Percentiles rank a stretch among this genome's conserved stretches.
These are phyloP conservation scores for Starmerella scarabaei DNA, from an alignment of 805 yeast species.

Conservation along the genomic window DNA sequence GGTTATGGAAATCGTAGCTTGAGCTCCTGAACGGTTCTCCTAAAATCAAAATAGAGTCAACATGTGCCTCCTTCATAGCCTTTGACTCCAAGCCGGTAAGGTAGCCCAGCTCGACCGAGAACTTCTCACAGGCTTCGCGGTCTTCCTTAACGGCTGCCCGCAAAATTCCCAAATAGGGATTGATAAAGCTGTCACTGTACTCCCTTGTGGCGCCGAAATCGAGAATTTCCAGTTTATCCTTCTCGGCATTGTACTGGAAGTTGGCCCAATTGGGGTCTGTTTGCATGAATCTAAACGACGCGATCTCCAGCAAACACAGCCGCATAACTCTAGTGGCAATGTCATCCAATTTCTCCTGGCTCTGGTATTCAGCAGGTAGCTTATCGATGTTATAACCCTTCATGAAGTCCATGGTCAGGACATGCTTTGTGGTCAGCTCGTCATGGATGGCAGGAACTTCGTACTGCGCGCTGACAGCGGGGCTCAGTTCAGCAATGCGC, in stretches of 20 bases:
- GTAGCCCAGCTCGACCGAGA: conserved; percentile 67
- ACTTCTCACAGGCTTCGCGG: conserved; percentile 46
- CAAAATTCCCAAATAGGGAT: conserved; percentile 54
- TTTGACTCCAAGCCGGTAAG: conserved; percentile 81
- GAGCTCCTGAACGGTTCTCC: conserved; percentile 76
- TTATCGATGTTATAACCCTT: conserved; percentile 56
- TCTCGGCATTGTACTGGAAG: conserved; percentile 64
- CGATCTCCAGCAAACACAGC: conserved; percentile 73
- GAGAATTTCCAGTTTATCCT: conserved; percentile 64
- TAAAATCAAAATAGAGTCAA: conserved; percentile 75
- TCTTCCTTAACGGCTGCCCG: conserved; percentile 64
- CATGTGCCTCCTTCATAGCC: conserved; percentile 82
- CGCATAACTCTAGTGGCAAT: conserved; percentile 79
- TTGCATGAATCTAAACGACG: conserved; percentile 82
- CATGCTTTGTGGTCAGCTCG: conserved; percentile 64
- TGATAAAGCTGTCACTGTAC: conserved; percentile 53
- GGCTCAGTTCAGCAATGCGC: conserved; percentile 46
- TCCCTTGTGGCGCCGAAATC: conserved; percentile 95
- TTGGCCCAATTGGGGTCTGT: conserved; percentile 99
- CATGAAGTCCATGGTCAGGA: conserved; percentile 82
- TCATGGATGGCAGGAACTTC: conserved; percentile 71
- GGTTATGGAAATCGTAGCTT: conserved; percentile 60
- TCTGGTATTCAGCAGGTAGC: conserved; percentile 30
- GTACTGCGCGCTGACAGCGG: conserved; percentile 29
- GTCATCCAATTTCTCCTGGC: conserved; percentile 63